Base-by-base conservation (phyloP, 805 yeast genomes). In the Cyberlindnera nakhonratchasimensis region DNA sequence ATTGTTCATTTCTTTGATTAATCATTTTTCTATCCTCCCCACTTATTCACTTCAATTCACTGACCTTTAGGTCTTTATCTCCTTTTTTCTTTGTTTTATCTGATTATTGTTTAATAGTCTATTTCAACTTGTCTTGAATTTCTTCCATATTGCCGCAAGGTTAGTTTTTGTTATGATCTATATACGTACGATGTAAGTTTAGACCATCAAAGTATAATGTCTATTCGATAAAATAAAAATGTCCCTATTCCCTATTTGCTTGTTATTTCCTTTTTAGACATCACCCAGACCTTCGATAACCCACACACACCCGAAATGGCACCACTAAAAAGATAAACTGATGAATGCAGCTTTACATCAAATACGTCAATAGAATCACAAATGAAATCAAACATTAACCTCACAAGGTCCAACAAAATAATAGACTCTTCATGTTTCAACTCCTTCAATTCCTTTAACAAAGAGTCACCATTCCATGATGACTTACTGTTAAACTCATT, bases 341-440 rank as follows among this genome's bases (percentile, higher is more conserved):
- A 40, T 26, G 57, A 54, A 23, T 41, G 37, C 2, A 52, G 34
- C 35, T 67, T 67, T 40, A 71, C 38, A 18, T 66, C 55, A 46
- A 74, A 74, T 11, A 75, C 67, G 43, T 66, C 72, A 3, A 73
- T 65, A 1, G 75, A 55, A 53, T 74, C 78, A 42, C 72, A 77
- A 10, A 64, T 52, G 30, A 73, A 65, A 56, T 77, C 82, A 40
- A 72, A 75, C 1, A 61, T 18, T 11, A 73, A 54, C 50, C 73
- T 69, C 2, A 62, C 46, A 1, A 75, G 32, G 48, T 75, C 79
- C 13, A 74, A 47, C 23, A 65, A 48, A 2, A 69, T 57, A 13
- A 67, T 46, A 12, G 46, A 50, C 40, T 67, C 69, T 41, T 71
- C 66, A 24, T 62, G 58, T 32, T 65, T 58, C 30, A 71, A 40